phyloP scores from a whole-genome alignment of 2,329 filamentous ascomycete genomes.

The Nannizziopsis barbatae region DNA sequence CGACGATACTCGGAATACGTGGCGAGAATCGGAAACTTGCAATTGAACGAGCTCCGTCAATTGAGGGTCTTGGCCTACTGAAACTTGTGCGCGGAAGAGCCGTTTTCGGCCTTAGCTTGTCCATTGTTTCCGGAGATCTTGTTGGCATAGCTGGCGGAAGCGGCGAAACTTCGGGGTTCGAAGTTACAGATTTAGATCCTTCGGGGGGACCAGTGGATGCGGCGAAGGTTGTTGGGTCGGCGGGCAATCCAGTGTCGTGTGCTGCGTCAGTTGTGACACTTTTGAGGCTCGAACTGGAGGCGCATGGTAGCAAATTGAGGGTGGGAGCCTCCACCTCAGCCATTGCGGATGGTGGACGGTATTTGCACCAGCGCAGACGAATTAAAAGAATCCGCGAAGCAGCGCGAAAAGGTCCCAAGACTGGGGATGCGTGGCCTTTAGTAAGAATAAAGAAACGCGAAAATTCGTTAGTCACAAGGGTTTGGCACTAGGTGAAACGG shows the following conservation, averaged over 20 bases:
- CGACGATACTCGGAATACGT: slow-evolving; percentile 32
- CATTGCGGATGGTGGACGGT: not conserved
- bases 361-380: too few relatives aligned
- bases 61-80: slow-evolving; percentile 8
- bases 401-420: too few relatives aligned
- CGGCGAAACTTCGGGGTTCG: not conserved
- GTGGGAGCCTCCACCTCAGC: not conserved
- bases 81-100: slow-evolving; percentile 7
- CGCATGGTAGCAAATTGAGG: not conserved
- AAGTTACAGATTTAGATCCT: not conserved
- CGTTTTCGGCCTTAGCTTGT: slow-evolving; percentile 3
- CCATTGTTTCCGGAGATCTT: not conserved
- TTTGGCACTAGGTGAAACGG: too few relatives aligned
- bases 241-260: not conserved
- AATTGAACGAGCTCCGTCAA: slow-evolving; percentile 18
- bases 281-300: slow-evolving; percentile 6
- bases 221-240: not conserved
- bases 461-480: too few relatives aligned
- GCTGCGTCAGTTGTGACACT: not conserved
- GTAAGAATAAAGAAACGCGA: too few relatives aligned
- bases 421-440: too few relatives aligned
- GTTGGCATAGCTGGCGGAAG: not conserved
- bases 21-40: slow-evolving; percentile 24
- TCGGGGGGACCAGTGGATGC: not conserved
- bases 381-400: too few relatives aligned